Conservation (phyloP, 352 stramenopile genomes). For the Pythium oligandrum region DNA sequence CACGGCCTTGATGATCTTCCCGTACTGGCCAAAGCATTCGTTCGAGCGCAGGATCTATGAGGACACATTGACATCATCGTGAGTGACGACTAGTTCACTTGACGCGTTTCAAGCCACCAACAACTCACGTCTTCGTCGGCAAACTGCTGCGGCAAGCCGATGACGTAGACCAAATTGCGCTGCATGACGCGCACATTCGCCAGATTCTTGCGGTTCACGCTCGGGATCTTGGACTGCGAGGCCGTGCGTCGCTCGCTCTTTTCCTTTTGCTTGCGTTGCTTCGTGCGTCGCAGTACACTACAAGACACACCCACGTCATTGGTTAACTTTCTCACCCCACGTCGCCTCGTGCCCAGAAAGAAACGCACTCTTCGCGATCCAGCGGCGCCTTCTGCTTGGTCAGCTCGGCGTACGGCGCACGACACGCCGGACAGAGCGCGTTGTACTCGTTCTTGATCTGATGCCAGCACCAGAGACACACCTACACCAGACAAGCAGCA, state of each 20-base stretch:
- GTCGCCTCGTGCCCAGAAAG: neutral
- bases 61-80: neutral
- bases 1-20: constrained; percentile 91
- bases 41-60: constrained; percentile 66
- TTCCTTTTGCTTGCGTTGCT: constrained; percentile 83
- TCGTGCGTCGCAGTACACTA: constrained; percentile 71
- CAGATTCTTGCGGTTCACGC: constrained; percentile 75
- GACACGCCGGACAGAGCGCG: constrained; percentile 95
- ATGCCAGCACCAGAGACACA: constrained; percentile 99
- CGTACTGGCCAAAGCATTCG: constrained; percentile 87
- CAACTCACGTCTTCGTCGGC: constrained; percentile 67
- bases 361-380: constrained; percentile 89
- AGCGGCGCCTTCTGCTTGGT: constrained; percentile 90
- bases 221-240: constrained; percentile 30
- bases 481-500: constrained; percentile 26
- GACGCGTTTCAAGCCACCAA: neutral
- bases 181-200: constrained; percentile 92
- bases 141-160: constrained; percentile 84
- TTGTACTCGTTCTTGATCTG: constrained; percentile 99
- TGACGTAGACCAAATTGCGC: constrained; percentile 94
- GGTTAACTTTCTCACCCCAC: neutral
- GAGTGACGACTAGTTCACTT: too few species aligned
- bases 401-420: constrained; percentile 94
- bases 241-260: constrained; percentile 69
- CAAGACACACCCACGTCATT: neutral